Conservation (phyloP, 306 rosid species). For the Senna tora region DNA sequence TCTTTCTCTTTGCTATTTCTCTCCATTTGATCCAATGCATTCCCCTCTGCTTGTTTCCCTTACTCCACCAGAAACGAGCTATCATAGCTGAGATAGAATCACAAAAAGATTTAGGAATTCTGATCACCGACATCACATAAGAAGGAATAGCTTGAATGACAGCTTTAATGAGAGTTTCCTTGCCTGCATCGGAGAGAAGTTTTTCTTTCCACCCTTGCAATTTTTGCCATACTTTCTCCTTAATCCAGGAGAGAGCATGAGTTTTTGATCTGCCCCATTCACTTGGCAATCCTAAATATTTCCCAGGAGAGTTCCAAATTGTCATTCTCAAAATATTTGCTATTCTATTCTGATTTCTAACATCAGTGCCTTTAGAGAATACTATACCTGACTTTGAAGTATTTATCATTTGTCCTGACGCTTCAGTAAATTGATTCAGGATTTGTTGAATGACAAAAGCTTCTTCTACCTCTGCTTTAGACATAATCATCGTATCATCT, state of each 20-base stretch:
- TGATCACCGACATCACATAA: neutral
- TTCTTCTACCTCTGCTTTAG: neutral
- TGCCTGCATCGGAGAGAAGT: neutral
- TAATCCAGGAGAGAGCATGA: neutral
- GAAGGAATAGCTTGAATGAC: neutral
- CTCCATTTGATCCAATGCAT: neutral
- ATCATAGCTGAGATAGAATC: neutral
- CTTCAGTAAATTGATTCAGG: neutral
- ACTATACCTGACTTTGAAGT: neutral
- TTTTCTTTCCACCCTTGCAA: neutral
- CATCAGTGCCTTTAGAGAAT: neutral
- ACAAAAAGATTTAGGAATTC: neutral
- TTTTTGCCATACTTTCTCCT: neutral
- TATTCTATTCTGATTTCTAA: no score
- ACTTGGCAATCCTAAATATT: neutral
- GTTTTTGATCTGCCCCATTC: neutral
- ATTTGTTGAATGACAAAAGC: no score
- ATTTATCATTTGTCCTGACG: neutral
- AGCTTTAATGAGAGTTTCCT: neutral
- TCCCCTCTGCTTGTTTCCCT: neutral
- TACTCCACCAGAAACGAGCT: neutral
- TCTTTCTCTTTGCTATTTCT: neutral
- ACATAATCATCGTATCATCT: neutral
- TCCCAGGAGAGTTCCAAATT: neutral
- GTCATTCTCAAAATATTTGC: neutral